These are phyloP conservation scores for Lindgomyces ingoldianus DNA, from an alignment of 495 filamentous ascomycete species.

Conservation along the genomic window DNA sequence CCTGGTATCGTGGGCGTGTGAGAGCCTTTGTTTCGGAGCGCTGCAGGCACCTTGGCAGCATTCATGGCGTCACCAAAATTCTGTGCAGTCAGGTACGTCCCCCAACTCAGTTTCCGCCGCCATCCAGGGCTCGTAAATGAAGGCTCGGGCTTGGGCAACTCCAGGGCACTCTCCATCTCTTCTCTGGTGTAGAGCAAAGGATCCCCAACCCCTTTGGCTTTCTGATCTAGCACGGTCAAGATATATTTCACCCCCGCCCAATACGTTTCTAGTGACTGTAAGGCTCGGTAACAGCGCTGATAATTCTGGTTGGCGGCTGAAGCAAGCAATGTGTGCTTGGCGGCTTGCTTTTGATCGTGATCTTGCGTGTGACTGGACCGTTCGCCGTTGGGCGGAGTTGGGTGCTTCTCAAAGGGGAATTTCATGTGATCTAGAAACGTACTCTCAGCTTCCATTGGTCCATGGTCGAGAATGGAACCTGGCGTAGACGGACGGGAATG, in stretches of 20 bases:
- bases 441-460: constrained; percentile 5
- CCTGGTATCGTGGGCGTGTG: constrained; percentile 34
- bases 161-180: constrained; percentile 68
- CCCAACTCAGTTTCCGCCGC: constrained; percentile 45
- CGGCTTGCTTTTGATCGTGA: constrained; percentile 26
- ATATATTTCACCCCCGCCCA: constrained; percentile 89
- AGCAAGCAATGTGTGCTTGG: constrained; percentile 71
- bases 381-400: constrained; percentile 8
- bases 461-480: constrained; percentile 10
- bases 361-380: constrained; percentile 2
- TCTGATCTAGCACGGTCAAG: constrained; percentile 80
- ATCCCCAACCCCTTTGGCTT: constrained; percentile 79
- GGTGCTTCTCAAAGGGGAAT: constrained; percentile 30
- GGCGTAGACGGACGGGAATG: constrained; percentile 51
- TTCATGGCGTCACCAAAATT: constrained; percentile 21
- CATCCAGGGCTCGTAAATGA: constrained; percentile 49
- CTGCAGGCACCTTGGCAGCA: constrained; percentile 29
- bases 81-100: constrained; percentile 33
- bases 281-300: constrained; percentile 75
- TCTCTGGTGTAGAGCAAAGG: constrained; percentile 75
- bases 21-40: constrained; percentile 27
- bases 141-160: constrained; percentile 46
- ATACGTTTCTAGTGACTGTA: constrained; percentile 73
- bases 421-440: constrained; percentile 49
- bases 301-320: constrained; percentile 78